phyloP scores from a whole-genome alignment of 176 grass and related monocot species.

The Carex myosuroides region DNA sequence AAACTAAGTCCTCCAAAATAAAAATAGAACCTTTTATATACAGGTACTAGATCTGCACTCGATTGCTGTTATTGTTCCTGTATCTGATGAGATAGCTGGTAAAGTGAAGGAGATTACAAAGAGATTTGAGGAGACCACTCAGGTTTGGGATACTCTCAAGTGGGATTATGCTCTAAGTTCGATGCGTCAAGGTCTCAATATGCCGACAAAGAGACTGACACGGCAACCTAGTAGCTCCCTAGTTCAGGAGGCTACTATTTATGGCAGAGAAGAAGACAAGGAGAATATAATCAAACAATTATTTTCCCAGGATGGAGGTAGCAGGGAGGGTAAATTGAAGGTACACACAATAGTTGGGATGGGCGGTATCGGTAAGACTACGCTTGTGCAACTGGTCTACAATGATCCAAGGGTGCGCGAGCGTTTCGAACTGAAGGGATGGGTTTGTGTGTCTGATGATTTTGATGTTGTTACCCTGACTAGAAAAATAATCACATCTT shows the following conservation, averaged over 20 bases:
- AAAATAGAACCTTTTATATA: not conserved
- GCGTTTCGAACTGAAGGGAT: conserved; percentile 2
- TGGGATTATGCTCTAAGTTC: not conserved
- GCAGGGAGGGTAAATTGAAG: not conserved
- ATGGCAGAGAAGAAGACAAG: conserved; percentile 18
- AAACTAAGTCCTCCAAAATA: not conserved
- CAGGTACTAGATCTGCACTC: not conserved
- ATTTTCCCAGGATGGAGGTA: not conserved
- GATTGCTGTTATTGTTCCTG: not conserved
- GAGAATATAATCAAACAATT: conserved; percentile 16
- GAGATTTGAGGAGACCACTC: conserved; percentile 8
- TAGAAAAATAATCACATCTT: conserved; percentile 15
- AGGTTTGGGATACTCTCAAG: not conserved
- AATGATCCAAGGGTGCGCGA: conserved; percentile 2
- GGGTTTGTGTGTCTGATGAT: conserved; percentile 24
- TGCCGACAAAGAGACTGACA: not conserved
- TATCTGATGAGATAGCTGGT: conserved; percentile 3
- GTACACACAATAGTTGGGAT: conserved; percentile 5
- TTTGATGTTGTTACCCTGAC: conserved; percentile 12
- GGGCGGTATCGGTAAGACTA: conserved; percentile 23
- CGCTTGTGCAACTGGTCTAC: conserved; percentile 4
- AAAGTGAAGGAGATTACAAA: conserved; percentile 11
- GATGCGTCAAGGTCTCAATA: not conserved
- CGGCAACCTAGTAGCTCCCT: not conserved
- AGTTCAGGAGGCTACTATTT: not conserved